Percentiles rank a stretch among this genome's conserved stretches.
Evolutionary conservation across 2,329 filamentous ascomycete species (phyloP).

Genomic region (Penicillium sp.): DNA sequence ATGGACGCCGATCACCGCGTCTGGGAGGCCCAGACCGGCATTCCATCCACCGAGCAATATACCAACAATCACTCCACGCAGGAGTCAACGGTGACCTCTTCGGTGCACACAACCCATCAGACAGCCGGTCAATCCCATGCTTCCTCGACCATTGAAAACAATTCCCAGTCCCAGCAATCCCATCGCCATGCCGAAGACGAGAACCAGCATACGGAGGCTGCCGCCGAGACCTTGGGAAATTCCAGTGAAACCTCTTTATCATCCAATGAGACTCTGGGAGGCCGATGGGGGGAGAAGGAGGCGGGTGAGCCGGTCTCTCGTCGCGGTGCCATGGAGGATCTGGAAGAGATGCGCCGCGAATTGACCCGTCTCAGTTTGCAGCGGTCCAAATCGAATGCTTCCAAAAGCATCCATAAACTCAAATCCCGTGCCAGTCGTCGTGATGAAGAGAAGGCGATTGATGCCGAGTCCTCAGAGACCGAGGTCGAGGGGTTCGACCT

Average conservation of each 20-base stretch:
- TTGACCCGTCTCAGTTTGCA: conserved; percentile 50
- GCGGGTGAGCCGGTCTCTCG: conserved; percentile 51
- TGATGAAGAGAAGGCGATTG: conserved; percentile 46
- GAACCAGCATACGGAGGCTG: too few relatives aligned
- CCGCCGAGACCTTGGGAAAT: too few relatives aligned
- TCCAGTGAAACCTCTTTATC: conserved; percentile 15
- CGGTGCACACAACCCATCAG: too few relatives aligned
- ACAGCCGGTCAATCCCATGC: conserved; percentile 1
- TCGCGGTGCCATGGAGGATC: conserved; percentile 54
- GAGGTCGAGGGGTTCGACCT: conserved; percentile 53
- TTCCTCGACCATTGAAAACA: neutral
- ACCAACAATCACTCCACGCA: conserved; percentile 3
- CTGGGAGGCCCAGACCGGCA: conserved; percentile 10
- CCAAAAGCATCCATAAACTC: conserved; percentile 24
- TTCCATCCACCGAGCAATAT: neutral
- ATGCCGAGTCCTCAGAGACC: conserved; percentile 28
- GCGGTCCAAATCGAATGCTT: conserved; percentile 28
- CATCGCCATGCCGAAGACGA: conserved; percentile 7
- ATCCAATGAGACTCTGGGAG: conserved; percentile 31
- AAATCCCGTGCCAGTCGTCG: conserved; percentile 27
- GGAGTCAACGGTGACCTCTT: neutral
- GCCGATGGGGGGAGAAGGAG: conserved; percentile 60
- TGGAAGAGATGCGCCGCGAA: conserved; percentile 52
- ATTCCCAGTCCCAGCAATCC: neutral
- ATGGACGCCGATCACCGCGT: conserved; percentile 19